Evolutionary conservation across 2,329 filamentous ascomycete genomes (phyloP).

Genomic region (Myriosclerotinia curreyana): DNA sequence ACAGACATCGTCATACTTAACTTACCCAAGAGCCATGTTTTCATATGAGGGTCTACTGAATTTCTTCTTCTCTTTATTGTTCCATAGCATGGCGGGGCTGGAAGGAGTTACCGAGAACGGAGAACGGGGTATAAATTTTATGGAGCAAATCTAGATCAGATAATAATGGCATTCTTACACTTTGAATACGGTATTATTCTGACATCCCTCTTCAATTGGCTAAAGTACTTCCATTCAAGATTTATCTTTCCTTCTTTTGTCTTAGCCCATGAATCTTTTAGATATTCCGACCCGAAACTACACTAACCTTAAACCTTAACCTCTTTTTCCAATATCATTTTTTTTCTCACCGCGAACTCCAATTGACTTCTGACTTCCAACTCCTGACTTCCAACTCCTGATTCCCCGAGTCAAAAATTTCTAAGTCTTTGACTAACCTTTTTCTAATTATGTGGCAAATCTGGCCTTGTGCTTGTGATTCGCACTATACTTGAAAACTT

Average conservation of each 20-base stretch:
- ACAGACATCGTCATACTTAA: neutral
- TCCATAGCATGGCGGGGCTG: constrained; percentile 3
- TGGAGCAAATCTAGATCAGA: neutral
- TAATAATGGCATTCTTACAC: too few relatives aligned
- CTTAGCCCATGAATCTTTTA: neutral
- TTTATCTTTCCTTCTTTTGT: neutral
- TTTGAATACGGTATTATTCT: neutral
- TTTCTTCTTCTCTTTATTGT: neutral
- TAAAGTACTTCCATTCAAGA: neutral
- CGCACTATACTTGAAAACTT: too few relatives aligned
- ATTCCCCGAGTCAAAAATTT: too few relatives aligned
- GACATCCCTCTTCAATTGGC: neutral
- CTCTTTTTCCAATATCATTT: neutral
- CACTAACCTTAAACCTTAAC: neutral
- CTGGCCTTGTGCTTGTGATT: neutral
- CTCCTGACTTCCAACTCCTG: too few relatives aligned
- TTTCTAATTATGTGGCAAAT: neutral
- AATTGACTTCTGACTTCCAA: too few relatives aligned
- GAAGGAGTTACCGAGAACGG: constrained; percentile 8
- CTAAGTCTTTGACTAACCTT: constrained; percentile 11
- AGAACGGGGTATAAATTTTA: neutral
- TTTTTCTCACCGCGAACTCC: constrained; percentile 20
- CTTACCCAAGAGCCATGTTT: neutral
- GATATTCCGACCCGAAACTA: constrained; percentile 9
- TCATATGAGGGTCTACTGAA: too few relatives aligned